Base-by-base conservation (phyloP, 805 yeast species). In the Candida corydali region DNA sequence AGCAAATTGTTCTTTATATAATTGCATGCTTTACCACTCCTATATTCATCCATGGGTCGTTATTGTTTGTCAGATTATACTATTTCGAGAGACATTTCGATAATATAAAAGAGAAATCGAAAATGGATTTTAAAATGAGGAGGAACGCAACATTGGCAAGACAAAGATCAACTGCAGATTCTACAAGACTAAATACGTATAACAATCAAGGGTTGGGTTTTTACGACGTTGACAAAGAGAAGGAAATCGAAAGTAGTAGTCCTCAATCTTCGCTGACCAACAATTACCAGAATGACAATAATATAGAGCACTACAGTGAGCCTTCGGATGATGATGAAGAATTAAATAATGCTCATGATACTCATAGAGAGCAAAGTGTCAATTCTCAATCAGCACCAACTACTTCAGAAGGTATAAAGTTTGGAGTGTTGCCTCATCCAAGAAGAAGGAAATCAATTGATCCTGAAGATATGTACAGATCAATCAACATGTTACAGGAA, bases 81-180 rank as follows among this genome's bases (percentile, higher is more conserved):
- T 85, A 95, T 86, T 93, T 86, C 59, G 95, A 88, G 55, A 75
- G 86, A 45, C 75, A 82, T 48, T 87, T 93, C 59, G 91, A 86
- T 54, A 78, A 82, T 46, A 89, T 93, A 55, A 82, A 82, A 43
- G 76, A 70, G 41, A 72, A 73, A 36, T 86, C 97, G n/a, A 85
- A 83, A 51, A 55, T 76, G 41, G 84, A 89, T 55, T 83, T 80
- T 57, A 76, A 78, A 52, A 79, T 88, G 83, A 76, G 98, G 50
- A 70, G 96, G 42, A 78, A 88, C 0, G 80, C 82, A 7, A 83
- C 93, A 2, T 52, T 82, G 35, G 79, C 83, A 16, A 57, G 74
- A 25, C 41, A 31, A 29, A 29, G 36, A 16, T 32, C 42, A 2
- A 10, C 22, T 12, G 63, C 47, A 18, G 61, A 57, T 41, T 42